Conservation (phyloP, 2,329 filamentous ascomycete species). For the Calonectria hongkongensis region DNA sequence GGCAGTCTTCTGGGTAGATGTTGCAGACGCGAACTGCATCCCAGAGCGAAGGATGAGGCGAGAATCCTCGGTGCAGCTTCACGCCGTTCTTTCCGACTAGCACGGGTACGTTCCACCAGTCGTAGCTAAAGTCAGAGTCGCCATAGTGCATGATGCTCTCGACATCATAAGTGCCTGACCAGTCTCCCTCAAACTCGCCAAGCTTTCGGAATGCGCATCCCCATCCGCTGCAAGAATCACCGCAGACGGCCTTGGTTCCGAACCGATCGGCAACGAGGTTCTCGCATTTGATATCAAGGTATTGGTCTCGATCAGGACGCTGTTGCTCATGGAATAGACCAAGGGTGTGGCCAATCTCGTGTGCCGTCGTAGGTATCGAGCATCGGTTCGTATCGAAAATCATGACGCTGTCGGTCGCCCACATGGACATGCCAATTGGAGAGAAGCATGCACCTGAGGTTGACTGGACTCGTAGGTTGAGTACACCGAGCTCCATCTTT, state of each 20-base stretch:
- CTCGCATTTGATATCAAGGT: slow-evolving; percentile 10
- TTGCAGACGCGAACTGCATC: slow-evolving; percentile 24
- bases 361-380: background rate
- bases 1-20: slow-evolving; percentile 12
- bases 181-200: background rate
- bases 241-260: slow-evolving; percentile 9
- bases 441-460: slow-evolving; percentile 1
- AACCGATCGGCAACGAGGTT: background rate
- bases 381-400: slow-evolving; percentile 1
- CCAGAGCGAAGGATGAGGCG: slow-evolving; percentile 1
- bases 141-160: slow-evolving; percentile 28
- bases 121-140: slow-evolving; percentile 8
- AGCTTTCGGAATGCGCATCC: slow-evolving; percentile 4
- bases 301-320: slow-evolving; percentile 10
- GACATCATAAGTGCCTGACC: slow-evolving; percentile 17
- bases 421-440: slow-evolving; percentile 12
- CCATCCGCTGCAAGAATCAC: slow-evolving; percentile 10
- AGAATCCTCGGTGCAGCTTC: background rate
- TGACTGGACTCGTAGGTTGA: slow-evolving; percentile 12
- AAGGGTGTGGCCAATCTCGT: slow-evolving; percentile 13
- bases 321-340: slow-evolving; percentile 21
- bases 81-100: slow-evolving; percentile 17
- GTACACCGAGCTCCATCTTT: background rate
- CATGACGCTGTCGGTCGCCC: background rate
- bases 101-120: background rate